Base-by-base conservation (phyloP, 139 green algal genomes). In the Chlorella sp. region DNA sequence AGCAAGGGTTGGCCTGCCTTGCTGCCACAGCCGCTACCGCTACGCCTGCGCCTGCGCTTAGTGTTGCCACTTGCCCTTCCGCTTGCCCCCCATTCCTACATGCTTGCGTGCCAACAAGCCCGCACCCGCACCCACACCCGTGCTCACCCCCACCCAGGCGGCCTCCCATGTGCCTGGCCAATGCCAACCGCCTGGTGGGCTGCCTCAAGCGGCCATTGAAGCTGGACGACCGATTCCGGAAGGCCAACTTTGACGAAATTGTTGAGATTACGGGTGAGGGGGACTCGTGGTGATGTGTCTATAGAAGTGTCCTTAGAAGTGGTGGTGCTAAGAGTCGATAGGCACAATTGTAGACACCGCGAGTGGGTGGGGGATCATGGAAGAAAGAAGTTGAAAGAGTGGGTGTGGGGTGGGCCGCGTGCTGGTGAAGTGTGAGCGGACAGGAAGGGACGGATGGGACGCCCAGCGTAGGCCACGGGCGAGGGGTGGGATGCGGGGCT, bases 221-320 rank as follows among this genome's bases (percentile, higher is more conserved):
- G 1, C 28, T 91, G 34, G 61, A 92, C 26, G 78, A 37, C 39
- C 69, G 79, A 32, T 93, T 92, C 88, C 83, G 88, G 22, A 91
- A 93, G 80, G 83, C 66, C 30, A 93, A 93, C 81, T 90, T 91
- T 34, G 88, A 90, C 28, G 83, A 88, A 30, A 93, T 93, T 34
- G 34, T 93, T 0, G n/a, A 91, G 21, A 78, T 91, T 66, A 93
- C 91, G n/a, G 83, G 84, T 87, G 79, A 68, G 87, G 34, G 39
- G 69, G 14, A 77, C 69, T 28, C 30, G 28, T 83, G 76, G 30
- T 7, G 9, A 48, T 57, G 36, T 24, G 73, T 81, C n/a, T 81
- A 36, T 30, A 22, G 32, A 14, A 81, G 15, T 36, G 32, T 81
- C 73, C 15, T 42, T 18, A 14, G 71, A 12, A n/a, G n/a, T n/a